Evolutionary conservation across 306 rosid species (phyloP).

Genomic region (Cucumis cinereus): DNA sequence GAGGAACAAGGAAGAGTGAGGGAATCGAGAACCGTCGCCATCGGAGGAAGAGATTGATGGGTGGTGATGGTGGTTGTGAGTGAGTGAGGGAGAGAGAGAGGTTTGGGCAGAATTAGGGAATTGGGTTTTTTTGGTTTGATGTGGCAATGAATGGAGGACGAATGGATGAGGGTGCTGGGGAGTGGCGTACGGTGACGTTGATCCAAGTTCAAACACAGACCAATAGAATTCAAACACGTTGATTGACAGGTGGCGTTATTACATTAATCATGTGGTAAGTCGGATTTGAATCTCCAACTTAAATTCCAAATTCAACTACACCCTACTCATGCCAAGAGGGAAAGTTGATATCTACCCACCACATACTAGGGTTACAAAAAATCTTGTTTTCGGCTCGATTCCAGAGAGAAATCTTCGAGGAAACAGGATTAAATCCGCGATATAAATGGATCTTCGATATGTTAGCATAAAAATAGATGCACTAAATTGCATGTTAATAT

Average conservation of each 20-base stretch:
- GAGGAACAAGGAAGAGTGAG: conserved; percentile 41
- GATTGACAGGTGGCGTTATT: not conserved
- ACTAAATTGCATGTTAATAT: no score
- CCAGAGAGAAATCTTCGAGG: no score
- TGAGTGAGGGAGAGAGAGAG: not conserved
- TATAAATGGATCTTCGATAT: no score
- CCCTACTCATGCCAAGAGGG: no score
- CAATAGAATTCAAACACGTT: not conserved
- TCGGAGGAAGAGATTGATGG: conserved; percentile 38
- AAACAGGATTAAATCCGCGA: no score
- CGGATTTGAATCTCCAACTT: not conserved
- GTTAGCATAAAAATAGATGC: no score
- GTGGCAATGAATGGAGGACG: conserved; percentile 3
- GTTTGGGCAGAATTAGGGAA: not conserved
- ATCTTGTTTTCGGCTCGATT: no score
- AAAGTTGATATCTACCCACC: no score
- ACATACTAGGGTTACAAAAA: no score
- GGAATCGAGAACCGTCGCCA: conserved; percentile 64
- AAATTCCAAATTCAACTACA: no score
- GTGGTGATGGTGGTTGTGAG: conserved; percentile 10
- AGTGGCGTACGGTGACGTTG: not conserved
- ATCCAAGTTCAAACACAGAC: not conserved
- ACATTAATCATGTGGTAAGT: not conserved
- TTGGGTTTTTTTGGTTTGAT: not conserved
- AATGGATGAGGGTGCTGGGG: not conserved